Evolutionary conservation across 805 yeast genomes (phyloP).

Genomic region (Lachancea meyersii): DNA sequence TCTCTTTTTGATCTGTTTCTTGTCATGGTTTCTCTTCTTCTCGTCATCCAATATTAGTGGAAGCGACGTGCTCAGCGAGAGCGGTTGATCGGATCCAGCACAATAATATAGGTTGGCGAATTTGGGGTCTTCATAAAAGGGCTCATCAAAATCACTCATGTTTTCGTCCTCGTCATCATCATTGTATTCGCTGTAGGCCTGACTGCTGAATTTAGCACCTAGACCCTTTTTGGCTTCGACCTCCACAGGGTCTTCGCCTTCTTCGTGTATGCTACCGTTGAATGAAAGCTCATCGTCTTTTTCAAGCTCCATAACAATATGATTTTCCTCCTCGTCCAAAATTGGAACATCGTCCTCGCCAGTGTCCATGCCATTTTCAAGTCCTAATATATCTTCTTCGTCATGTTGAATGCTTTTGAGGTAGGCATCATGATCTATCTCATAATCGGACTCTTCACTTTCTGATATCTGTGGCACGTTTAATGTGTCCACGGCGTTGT

Average conservation of each 20-base stretch:
- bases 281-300: slow-evolving; percentile 30
- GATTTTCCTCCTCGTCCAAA: slow-evolving; percentile 30
- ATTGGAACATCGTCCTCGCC: slow-evolving; percentile 31
- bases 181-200: slow-evolving; percentile 10
- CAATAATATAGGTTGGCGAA: slow-evolving; percentile 31
- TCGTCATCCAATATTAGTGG: slow-evolving; percentile 31
- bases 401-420: slow-evolving; percentile 29
- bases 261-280: slow-evolving; percentile 32
- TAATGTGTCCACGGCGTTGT: slow-evolving; percentile 17
- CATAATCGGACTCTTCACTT: slow-evolving; percentile 33
- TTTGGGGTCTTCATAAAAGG: slow-evolving; percentile 39
- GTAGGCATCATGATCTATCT: slow-evolving; percentile 30
- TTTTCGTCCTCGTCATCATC: slow-evolving; percentile 32
- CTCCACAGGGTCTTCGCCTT: slow-evolving; percentile 29
- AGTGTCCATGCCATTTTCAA: slow-evolving; percentile 29
- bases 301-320: slow-evolving; percentile 27
- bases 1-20: slow-evolving; percentile 25
- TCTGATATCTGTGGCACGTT: slow-evolving; percentile 29
- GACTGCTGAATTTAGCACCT: slow-evolving; percentile 1
- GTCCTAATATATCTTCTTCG: slow-evolving; percentile 30
- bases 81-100: slow-evolving; percentile 29
- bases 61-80: slow-evolving; percentile 30
- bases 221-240: slow-evolving; percentile 16
- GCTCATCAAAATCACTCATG: slow-evolving; percentile 34
- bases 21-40: slow-evolving; percentile 22